Evolutionary conservation across 768 basidiomycete species (phyloP), one percentile per base, ranked within the genome.

Genomic region (Mycena venus): DNA sequence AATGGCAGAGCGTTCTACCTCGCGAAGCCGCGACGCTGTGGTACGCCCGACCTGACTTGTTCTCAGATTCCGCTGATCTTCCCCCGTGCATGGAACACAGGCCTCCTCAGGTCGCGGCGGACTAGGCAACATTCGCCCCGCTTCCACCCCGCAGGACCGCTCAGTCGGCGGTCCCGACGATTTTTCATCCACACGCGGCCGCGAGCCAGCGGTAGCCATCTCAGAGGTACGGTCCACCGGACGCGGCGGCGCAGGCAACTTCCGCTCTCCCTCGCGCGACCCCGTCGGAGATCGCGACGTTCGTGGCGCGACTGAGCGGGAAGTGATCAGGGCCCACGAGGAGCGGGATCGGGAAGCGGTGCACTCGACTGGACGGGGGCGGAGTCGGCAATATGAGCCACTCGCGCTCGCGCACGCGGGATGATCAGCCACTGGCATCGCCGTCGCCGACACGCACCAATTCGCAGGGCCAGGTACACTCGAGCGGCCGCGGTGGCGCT

Each of bases 161-260:
- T 83, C 87, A 9, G 40, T 78, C 15, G 82, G 85, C 27, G 88
- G 87, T 0, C 87, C 89, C 1, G 91, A 93, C 77, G 90, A 92
- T 72, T 88, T 89, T 68, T 89, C 89, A 3, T 76, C 71, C 61
- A 87, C 90, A 21, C 88, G 93, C 63, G 94, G 94, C 0, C 88
- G 94, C 67, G 94, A 95, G 76, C 86, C 84, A 23, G 75, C 82
- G 2, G 75, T 82, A 2, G 75, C 82, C 21, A 81, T 86, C 60
- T 79, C 84, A 6, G 84, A 90, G 84, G 70, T 87, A 21, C 86
- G 84, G 75, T 91, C 90, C 23, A 88, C 89, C 51, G 96, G 96
- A 14, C 91, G 95, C 62, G 96, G 96, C 31, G 96, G 96, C 19
- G 89, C 89, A 10, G 96, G 96, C 11, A 97, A 97, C 87, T 91